A percentile compares a stretch with the other conserved stretches of the same genome.
phyloP scores from a whole-genome alignment of 2,329 filamentous ascomycete genomes.

The Epichloe amarillans region DNA sequence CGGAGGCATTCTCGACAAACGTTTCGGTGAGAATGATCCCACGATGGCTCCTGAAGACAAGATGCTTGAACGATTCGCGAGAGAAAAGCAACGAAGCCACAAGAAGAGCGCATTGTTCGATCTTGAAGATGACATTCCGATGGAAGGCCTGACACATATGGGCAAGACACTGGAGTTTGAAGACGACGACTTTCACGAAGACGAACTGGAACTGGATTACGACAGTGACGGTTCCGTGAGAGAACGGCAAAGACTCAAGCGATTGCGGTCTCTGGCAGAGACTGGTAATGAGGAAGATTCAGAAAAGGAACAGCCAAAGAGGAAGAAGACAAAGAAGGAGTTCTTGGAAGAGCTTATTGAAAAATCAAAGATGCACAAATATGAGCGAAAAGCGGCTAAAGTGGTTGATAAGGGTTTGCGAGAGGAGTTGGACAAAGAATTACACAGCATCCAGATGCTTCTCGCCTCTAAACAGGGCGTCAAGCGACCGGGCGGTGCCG shows the following conservation, averaged over 20 bases:
- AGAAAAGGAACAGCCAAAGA: constrained; percentile 51
- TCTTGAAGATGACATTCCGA: constrained; percentile 58
- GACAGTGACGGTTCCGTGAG: constrained; percentile 44
- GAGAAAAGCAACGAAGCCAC: constrained; percentile 69
- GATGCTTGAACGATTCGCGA: constrained; percentile 79
- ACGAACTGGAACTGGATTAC: constrained; percentile 50
- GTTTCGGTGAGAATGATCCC: constrained; percentile 92
- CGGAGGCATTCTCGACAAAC: constrained; percentile 80
- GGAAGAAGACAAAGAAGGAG: constrained; percentile 90
- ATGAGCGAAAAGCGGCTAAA: constrained; percentile 81
- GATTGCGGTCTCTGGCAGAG: constrained; percentile 32
- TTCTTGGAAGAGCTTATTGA: constrained; percentile 97
- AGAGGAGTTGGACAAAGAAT: constrained; percentile 70
- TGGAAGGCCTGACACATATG: constrained; percentile 62
- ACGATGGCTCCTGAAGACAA: constrained; percentile 88
- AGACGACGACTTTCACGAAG: constrained; percentile 65
- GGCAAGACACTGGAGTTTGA: constrained; percentile 61
- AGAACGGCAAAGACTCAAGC: constrained; percentile 41
- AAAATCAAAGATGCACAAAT: constrained; percentile 92
- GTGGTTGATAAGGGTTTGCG: constrained; percentile 87
- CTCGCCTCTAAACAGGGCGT: constrained; percentile 40
- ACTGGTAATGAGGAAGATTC: constrained; percentile 32
- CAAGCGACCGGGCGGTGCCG: constrained; percentile 16
- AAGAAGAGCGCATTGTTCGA: constrained; percentile 77
- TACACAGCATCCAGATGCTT: constrained; percentile 62